Percentiles rank a stretch among this genome's conserved stretches.
Evolutionary conservation across 768 basidiomycete genomes (phyloP).

Genomic region (Rhodocollybia butyracea): DNA sequence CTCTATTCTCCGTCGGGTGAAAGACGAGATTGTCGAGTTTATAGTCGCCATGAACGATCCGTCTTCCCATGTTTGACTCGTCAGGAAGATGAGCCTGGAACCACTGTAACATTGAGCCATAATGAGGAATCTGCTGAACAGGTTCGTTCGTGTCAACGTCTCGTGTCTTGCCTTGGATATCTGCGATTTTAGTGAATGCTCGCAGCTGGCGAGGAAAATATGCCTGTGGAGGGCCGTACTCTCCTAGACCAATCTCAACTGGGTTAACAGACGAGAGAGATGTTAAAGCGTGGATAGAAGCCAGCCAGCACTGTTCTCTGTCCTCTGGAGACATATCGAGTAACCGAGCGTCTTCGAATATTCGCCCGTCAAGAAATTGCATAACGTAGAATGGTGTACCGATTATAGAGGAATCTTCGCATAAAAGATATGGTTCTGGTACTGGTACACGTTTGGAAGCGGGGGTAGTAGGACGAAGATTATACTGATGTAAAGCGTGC

Average conservation of each 20-base stretch:
- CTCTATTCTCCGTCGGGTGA: slow-evolving; percentile 85
- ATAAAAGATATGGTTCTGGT: slow-evolving; percentile 80
- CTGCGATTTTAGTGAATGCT: slow-evolving; percentile 78
- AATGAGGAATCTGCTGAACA: slow-evolving; percentile 72
- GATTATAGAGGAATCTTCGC: slow-evolving; percentile 71
- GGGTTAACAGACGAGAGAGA: slow-evolving; percentile 66
- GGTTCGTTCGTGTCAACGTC: slow-evolving; percentile 61
- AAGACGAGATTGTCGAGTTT: slow-evolving; percentile 98
- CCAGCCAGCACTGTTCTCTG: slow-evolving; percentile 76
- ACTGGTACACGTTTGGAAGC: slow-evolving; percentile 67
- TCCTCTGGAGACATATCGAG: slow-evolving; percentile 60
- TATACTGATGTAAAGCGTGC: slow-evolving; percentile 72
- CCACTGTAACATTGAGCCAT: slow-evolving; percentile 72
- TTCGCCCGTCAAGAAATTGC: slow-evolving; percentile 92
- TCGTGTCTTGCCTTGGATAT: slow-evolving; percentile 65
- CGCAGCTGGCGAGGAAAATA: slow-evolving; percentile 96
- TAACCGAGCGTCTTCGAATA: slow-evolving; percentile 86
- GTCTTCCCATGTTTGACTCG: slow-evolving; percentile 62
- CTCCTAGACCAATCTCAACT: slow-evolving; percentile 58
- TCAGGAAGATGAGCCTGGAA: slow-evolving; percentile 73
- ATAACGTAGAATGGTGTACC: slow-evolving; percentile 96
- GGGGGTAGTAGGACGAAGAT: slow-evolving; percentile 50
- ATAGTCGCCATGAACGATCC: slow-evolving; percentile 97
- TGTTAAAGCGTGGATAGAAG: slow-evolving; percentile 68
- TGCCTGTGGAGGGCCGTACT: slow-evolving; percentile 68